Evolutionary conservation across 805 yeast species (phyloP).

Genomic region (Pichia cabralensis): DNA sequence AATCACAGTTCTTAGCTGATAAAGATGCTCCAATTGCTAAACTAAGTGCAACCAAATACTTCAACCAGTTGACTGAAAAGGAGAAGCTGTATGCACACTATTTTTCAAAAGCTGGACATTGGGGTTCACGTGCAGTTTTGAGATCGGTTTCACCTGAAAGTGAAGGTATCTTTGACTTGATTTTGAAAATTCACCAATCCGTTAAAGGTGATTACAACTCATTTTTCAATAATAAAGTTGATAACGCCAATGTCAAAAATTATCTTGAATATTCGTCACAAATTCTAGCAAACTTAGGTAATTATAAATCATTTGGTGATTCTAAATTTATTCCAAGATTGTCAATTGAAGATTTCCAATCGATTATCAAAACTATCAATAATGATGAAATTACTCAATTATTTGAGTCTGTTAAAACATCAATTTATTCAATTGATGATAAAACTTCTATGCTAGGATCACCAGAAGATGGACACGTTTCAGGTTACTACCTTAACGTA

Average conservation of each 20-base stretch:
- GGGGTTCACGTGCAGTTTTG: constrained; percentile 70
- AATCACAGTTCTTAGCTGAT: constrained; percentile 39
- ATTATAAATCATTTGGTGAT: constrained; percentile 83
- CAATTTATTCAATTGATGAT: constrained; percentile 40
- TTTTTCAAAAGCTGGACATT: constrained; percentile 73
- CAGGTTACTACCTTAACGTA: constrained; percentile 58
- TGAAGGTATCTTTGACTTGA: constrained; percentile 63
- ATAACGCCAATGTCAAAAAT: constrained; percentile 27
- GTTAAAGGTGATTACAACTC: constrained; percentile 38
- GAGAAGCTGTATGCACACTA: constrained; percentile 74
- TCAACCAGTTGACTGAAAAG: constrained; percentile 48
- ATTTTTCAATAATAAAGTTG: constrained; percentile 18
- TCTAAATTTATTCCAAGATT: constrained; percentile 71
- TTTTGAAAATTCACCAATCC: constrained; percentile 46
- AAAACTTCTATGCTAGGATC: constrained; percentile 59
- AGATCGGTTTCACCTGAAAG: constrained; percentile 79
- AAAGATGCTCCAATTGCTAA: constrained; percentile 60
- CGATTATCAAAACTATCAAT: constrained; percentile 34
- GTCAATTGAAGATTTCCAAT: constrained; percentile 35
- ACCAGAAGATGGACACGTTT: constrained; percentile 65
- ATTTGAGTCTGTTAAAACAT: constrained; percentile 34
- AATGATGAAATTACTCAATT: constrained; percentile 25
- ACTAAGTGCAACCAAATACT: constrained; percentile 58
- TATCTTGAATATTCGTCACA: constrained; percentile 72
- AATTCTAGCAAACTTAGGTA: constrained; percentile 65